These are phyloP conservation scores for Epithemia pelagica DNA, from an alignment of 108 stramenopile species.

Conservation along the genomic window DNA sequence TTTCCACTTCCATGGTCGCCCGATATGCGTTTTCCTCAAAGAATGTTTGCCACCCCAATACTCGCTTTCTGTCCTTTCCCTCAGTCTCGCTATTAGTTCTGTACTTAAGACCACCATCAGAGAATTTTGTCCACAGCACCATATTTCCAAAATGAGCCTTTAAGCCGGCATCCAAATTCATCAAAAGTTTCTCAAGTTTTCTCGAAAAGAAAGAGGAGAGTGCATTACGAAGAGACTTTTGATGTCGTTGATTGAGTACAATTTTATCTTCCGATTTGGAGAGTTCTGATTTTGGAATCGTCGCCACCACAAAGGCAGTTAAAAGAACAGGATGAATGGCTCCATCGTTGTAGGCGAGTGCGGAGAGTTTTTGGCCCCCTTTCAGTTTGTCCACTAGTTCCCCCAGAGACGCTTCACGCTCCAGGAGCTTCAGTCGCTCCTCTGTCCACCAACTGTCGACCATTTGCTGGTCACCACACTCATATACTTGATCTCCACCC, in stretches of 20 bases:
- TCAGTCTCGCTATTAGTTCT: constrained; percentile 23
- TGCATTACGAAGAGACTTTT: constrained; percentile 50
- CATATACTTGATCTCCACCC: constrained; percentile 46
- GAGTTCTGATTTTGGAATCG: constrained; percentile 46
- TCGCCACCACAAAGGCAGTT: constrained; percentile 63
- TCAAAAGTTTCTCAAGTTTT: constrained; percentile 73
- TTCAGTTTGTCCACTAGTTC: constrained; percentile 50
- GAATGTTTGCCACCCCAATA: constrained; percentile 73
- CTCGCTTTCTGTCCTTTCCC: constrained; percentile 22
- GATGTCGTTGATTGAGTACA: constrained; percentile 40
- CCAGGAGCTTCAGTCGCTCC: constrained; percentile 59
- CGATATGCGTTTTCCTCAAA: constrained; percentile 73
- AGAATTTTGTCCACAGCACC: constrained; percentile 68
- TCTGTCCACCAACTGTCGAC: constrained; percentile 81
- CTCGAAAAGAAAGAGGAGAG: constrained; percentile 53
- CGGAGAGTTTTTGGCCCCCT: constrained; percentile 63
- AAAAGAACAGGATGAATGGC: constrained; percentile 57
- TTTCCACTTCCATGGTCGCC: constrained; percentile 77
- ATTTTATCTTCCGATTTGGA: constrained; percentile 21
- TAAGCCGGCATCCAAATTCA: constrained; percentile 62
- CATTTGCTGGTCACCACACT: constrained; percentile 46
- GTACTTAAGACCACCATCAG: constrained; percentile 63
- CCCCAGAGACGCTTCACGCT: constrained; percentile 39
- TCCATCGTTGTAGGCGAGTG: constrained; percentile 53
- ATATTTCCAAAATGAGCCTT: constrained; percentile 69